Evolutionary conservation across 2,329 filamentous ascomycete genomes (phyloP).

Genomic region (Cordyceps fumosorosea): DNA sequence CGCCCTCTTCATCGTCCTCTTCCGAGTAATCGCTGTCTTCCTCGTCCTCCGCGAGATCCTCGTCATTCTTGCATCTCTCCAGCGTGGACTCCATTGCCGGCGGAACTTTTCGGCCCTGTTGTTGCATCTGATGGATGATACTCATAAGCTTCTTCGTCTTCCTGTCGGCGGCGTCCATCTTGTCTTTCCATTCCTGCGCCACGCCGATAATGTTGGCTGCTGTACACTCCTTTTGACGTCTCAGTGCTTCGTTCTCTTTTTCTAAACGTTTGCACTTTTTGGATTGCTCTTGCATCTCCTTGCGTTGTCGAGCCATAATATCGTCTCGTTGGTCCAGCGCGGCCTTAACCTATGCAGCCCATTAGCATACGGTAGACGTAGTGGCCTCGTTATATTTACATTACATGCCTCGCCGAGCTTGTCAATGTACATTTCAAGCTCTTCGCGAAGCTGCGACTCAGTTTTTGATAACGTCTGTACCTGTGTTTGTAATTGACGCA

Average conservation of each 20-base stretch:
- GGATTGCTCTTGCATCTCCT: conserved; percentile 99
- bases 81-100: conserved; percentile 56
- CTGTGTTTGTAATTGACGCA: conserved; percentile 80
- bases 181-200: conserved; percentile 86
- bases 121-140: conserved; percentile 94
- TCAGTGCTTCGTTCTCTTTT: conserved; percentile 88
- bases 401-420: conserved; percentile 93
- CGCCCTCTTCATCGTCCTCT: conserved; percentile 55
- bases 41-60: conserved; percentile 33
- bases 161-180: conserved; percentile 46
- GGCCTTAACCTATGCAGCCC: conserved; percentile 18
- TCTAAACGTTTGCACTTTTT: conserved; percentile 97
- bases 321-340: conserved; percentile 12
- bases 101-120: conserved; percentile 73
- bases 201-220: conserved; percentile 94
- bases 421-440: conserved; percentile 97
- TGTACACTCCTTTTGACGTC: conserved; percentile 86
- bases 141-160: conserved; percentile 90
- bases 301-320: conserved; percentile 37
- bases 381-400: background rate
- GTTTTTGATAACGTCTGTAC: conserved; percentile 95
- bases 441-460: conserved; percentile 85
- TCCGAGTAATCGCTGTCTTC: conserved; percentile 60
- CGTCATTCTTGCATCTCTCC: conserved; percentile 46
- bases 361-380: background rate